phyloP scores from a whole-genome alignment of 805 yeast genomes.

The Hermanozyma aechmeae region DNA sequence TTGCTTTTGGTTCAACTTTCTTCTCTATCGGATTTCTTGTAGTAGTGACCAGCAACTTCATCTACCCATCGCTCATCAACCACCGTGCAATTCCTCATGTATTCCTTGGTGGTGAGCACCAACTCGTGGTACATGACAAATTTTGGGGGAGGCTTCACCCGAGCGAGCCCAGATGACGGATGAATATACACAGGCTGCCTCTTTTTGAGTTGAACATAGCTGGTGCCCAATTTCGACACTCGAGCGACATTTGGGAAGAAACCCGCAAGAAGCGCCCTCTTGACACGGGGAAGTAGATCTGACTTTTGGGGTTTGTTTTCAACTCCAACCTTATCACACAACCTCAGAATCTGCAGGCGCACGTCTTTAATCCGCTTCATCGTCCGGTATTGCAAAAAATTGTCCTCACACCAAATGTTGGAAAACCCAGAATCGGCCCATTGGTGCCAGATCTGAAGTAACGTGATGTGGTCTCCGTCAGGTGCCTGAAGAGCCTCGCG shows the following conservation, averaged over 20 bases:
- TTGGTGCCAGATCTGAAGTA: constrained; percentile 65
- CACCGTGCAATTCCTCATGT: constrained; percentile 73
- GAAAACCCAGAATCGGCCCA: constrained; percentile 68
- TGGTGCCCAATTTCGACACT: constrained; percentile 54
- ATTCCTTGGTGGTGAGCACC: constrained; percentile 79
- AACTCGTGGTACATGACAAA: constrained; percentile 73
- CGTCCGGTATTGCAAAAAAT: constrained; percentile 69
- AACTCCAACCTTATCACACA: constrained; percentile 49
- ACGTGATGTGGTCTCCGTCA: constrained; percentile 72
- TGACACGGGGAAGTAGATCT: no score
- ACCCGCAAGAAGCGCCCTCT: constrained; percentile 56
- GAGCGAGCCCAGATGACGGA: constrained; percentile 71
- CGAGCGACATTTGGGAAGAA: constrained; percentile 60
- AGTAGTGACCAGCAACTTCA: constrained; percentile 66
- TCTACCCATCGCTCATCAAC: constrained; percentile 63
- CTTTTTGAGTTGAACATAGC: constrained; percentile 55
- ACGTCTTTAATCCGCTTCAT: constrained; percentile 61
- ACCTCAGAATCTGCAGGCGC: constrained; percentile 53
- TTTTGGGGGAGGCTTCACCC: constrained; percentile 63
- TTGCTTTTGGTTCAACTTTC: not conserved
- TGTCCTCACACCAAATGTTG: constrained; percentile 76
- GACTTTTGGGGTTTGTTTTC: constrained; percentile 7
- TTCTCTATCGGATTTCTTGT: constrained; percentile 8
- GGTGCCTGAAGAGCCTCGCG: constrained; percentile 45
- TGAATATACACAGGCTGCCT: constrained; percentile 73